These are phyloP conservation scores for Hygrophila difformis DNA, from an alignment of 257 asterid genomes.

Conservation along the genomic window DNA sequence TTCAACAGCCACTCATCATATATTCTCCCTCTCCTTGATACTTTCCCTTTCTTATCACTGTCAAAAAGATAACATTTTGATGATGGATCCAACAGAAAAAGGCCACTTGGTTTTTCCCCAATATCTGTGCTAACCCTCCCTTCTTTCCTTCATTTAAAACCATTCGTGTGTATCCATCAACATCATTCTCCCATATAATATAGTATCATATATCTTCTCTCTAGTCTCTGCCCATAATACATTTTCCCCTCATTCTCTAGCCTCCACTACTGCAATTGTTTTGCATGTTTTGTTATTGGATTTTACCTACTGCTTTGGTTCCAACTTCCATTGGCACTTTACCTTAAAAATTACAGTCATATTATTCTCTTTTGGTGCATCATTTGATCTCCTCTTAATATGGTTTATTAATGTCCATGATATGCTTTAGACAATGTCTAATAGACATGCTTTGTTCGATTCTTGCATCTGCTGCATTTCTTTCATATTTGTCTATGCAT, in stretches of 20 bases:
- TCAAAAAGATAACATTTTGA: slow-evolving; percentile 72
- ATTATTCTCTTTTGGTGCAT: neutral
- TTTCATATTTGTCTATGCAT: slow-evolving; percentile 12
- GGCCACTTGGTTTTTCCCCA: slow-evolving; percentile 40
- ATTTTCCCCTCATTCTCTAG: too few species aligned
- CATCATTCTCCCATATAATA: slow-evolving; percentile 14
- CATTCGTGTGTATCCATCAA: slow-evolving; percentile 28
- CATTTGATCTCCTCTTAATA: neutral
- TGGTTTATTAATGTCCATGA: too few species aligned
- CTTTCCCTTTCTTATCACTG: too few species aligned
- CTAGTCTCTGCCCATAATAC: too few species aligned
- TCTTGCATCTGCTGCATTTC: neutral
- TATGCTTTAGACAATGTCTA: too few species aligned
- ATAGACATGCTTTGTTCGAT: too few species aligned
- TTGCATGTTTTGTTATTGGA: too few species aligned
- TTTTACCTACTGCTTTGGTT: neutral
- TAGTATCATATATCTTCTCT: too few species aligned
- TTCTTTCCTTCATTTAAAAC: slow-evolving; percentile 17
- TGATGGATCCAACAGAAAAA: slow-evolving; percentile 72
- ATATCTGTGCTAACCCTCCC: slow-evolving; percentile 45
- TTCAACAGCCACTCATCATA: slow-evolving; percentile 50
- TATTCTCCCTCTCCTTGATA: slow-evolving; percentile 33
- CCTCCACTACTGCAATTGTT: too few species aligned
- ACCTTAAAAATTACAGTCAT: neutral
- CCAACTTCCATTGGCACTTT: neutral